Percentiles rank a stretch among this genome's conserved stretches.
phyloP scores from a whole-genome alignment of 495 filamentous ascomycete species.

The Penicillium bialowiezense region DNA sequence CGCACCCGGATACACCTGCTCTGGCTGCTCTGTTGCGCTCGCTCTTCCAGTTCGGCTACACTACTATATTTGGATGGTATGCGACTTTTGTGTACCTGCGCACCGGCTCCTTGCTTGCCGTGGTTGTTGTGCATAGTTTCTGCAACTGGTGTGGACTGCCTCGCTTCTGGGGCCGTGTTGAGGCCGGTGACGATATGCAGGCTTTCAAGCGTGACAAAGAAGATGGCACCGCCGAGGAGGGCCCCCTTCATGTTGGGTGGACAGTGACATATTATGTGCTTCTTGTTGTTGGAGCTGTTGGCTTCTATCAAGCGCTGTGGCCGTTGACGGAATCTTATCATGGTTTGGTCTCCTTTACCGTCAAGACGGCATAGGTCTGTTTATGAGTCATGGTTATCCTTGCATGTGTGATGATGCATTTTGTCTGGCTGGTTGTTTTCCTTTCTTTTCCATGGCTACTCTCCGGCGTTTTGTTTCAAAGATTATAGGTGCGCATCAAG shows the following conservation, averaged over 20 bases:
- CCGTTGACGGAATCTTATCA: slow-evolving; percentile 61
- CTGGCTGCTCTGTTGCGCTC: slow-evolving; percentile 62
- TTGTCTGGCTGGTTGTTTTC: too few species aligned
- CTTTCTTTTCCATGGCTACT: too few species aligned
- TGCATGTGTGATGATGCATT: too few species aligned
- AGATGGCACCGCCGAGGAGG: slow-evolving; percentile 26
- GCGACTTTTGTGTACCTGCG: slow-evolving; percentile 88
- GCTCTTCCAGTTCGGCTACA: slow-evolving; percentile 85
- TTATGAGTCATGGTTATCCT: not conserved
- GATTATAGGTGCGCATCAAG: too few species aligned
- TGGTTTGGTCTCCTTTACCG: slow-evolving; percentile 42
- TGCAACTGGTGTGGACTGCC: slow-evolving; percentile 93
- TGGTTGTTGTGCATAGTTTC: slow-evolving; percentile 76
- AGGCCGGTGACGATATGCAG: slow-evolving; percentile 36
- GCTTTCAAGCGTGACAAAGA: slow-evolving; percentile 40
- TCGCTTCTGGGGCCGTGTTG: slow-evolving; percentile 76
- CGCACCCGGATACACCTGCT: slow-evolving; percentile 66
- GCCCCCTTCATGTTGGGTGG: slow-evolving; percentile 53
- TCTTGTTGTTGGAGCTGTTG: slow-evolving; percentile 65
- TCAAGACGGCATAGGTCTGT: not conserved
- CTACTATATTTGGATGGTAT: slow-evolving; percentile 88
- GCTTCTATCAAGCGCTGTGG: slow-evolving; percentile 69
- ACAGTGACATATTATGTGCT: slow-evolving; percentile 74
- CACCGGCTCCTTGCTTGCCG: slow-evolving; percentile 73
- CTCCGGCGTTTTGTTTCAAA: too few species aligned